Conservation (phyloP, 257 asterid genomes). For the Przewalskia tangutica region DNA sequence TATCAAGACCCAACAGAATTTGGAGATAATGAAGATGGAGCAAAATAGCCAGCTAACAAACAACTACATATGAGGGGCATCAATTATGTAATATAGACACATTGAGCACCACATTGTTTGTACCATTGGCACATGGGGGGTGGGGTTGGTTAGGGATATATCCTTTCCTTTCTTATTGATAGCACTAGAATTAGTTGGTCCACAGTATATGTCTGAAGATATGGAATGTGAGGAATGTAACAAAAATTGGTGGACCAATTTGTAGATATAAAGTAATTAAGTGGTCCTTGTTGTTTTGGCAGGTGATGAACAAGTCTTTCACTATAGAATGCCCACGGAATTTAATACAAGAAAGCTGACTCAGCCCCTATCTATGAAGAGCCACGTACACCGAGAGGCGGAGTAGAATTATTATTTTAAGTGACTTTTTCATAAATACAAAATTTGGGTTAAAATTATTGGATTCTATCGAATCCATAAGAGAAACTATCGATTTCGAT, state of each 20-base stretch:
- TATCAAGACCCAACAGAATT: too few species aligned
- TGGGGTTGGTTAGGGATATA: neutral
- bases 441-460: too few species aligned
- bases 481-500: too few species aligned
- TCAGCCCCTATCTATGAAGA: neutral
- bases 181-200: slow-evolving; percentile 16
- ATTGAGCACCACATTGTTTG: neutral
- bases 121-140: slow-evolving; percentile 9
- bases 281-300: slow-evolving; percentile 15
- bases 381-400: neutral
- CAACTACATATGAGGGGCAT: neutral
- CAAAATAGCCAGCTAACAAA: neutral
- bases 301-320: slow-evolving; percentile 18
- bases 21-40: neutral
- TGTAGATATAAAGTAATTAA: neutral
- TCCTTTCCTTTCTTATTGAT: neutral
- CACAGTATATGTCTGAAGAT: slow-evolving; percentile 17
- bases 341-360: slow-evolving; percentile 21
- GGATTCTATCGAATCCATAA: too few species aligned
- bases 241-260: slow-evolving; percentile 21
- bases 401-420: neutral
- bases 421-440: too few species aligned
- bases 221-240: slow-evolving; percentile 15
- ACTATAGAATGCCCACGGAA: slow-evolving; percentile 29
- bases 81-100: neutral